Conservation (phyloP, 768 basidiomycete species). For the Paxillus involutus region DNA sequence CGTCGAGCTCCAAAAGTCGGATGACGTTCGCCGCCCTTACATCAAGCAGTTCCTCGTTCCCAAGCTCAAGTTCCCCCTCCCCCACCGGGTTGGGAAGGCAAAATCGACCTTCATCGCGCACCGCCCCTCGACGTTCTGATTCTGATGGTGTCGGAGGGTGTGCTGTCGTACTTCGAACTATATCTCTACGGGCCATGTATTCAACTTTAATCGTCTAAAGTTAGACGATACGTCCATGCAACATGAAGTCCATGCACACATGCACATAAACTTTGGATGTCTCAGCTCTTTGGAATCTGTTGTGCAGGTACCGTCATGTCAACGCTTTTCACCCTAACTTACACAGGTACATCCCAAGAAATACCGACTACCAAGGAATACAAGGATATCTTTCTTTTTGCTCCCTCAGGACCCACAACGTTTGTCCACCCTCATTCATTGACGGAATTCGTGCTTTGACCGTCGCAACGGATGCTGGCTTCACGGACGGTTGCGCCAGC, state of each 20-base stretch:
- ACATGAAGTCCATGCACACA: no score
- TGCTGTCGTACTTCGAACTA: neutral
- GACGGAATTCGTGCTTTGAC: neutral
- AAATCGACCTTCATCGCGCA: constrained; percentile 80
- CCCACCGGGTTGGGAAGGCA: constrained; percentile 80
- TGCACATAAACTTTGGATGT: no score
- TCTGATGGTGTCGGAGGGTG: neutral
- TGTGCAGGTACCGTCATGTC: no score
- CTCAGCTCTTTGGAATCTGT: no score
- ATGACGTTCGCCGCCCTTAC: constrained; percentile 93
- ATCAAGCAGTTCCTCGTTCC: constrained; percentile 95
- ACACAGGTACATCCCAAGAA: neutral
- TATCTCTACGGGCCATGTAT: constrained; percentile 11
- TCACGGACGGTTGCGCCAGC: constrained; percentile 37
- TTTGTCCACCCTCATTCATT: neutral
- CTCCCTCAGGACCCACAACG: no score
- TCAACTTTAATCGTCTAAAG: constrained; percentile 7
- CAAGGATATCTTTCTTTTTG: no score
- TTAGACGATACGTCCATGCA: no score
- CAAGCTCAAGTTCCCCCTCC: constrained; percentile 94
- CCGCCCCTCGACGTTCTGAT: constrained; percentile 73
- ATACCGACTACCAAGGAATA: neutral
- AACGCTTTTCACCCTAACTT: no score
- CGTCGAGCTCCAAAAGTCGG: constrained; percentile 90
- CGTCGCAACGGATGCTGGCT: neutral